Percentiles rank a stretch among this genome's conserved stretches.
phyloP scores from a whole-genome alignment of 2,329 filamentous ascomycete genomes.

The Bipolaris bicolor region DNA sequence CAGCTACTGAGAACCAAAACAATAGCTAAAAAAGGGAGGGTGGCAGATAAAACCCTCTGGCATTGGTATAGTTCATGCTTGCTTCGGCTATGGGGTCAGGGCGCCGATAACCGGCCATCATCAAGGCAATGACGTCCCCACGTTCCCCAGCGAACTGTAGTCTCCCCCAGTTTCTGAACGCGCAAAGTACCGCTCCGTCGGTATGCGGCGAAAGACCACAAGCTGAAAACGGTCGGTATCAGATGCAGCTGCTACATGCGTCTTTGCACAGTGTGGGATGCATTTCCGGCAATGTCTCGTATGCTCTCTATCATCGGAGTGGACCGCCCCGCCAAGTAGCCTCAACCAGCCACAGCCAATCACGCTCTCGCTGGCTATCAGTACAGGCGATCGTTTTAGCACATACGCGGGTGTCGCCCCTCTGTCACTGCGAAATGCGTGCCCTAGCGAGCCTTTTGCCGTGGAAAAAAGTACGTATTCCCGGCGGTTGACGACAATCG shows the following conservation, averaged over 20 bases:
- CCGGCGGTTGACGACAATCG: constrained; percentile 36
- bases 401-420: constrained; percentile 31
- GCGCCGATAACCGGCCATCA: constrained; percentile 3
- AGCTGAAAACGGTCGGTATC: constrained; percentile 13
- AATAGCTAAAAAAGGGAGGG: background rate
- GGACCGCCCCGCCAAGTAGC: constrained; percentile 36
- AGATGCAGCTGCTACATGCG: constrained; percentile 13
- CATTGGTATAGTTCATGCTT: background rate
- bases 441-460: constrained; percentile 23
- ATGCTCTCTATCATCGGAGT: constrained; percentile 36
- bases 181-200: constrained; percentile 27
- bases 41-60: background rate
- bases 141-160: background rate
- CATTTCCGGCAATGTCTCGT: constrained; percentile 8
- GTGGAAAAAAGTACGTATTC: constrained; percentile 32
- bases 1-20: background rate
- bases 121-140: background rate
- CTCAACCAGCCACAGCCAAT: constrained; percentile 30
- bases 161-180: background rate
- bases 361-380: constrained; percentile 32
- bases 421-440: constrained; percentile 23
- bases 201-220: constrained; percentile 34
- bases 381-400: constrained; percentile 36
- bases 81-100: background rate
- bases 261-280: constrained; percentile 28